Evolutionary conservation across 208 protist genomes (phyloP).

Genomic region (Vickermania spadyakhi): DNA sequence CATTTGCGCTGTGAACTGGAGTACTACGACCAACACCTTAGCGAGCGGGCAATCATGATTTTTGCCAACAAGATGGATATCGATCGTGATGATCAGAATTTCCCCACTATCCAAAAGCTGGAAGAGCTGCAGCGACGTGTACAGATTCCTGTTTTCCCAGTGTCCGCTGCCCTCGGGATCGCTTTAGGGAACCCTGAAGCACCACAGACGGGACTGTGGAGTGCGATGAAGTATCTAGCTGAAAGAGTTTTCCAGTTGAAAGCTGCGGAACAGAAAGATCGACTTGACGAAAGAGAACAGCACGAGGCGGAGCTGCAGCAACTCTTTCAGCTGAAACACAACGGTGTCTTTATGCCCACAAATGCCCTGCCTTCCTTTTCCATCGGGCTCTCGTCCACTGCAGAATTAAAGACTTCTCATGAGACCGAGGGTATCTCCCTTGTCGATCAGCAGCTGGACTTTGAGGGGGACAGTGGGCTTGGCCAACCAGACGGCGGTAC

Average conservation of each 20-base stretch:
- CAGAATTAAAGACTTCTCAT: conserved; percentile 1
- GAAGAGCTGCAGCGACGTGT: conserved; percentile 51
- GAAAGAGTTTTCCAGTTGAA: conserved; percentile 57
- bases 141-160: conserved; percentile 73
- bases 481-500: conserved; percentile 35
- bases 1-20: conserved; percentile 69
- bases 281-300: conserved; percentile 14
- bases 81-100: conserved; percentile 36
- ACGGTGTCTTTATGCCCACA: conserved; percentile 33
- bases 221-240: conserved; percentile 63
- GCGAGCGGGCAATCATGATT: conserved; percentile 64
- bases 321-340: conserved; percentile 62
- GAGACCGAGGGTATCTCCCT: conserved; percentile 19
- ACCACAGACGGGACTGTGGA: conserved; percentile 33
- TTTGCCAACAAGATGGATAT: conserved; percentile 91
- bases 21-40: conserved; percentile 75
- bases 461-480: conserved; percentile 44
- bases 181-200: conserved; percentile 34
- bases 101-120: conserved; percentile 35
- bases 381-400: too few species aligned
- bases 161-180: conserved; percentile 78
- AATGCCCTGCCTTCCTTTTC: too few species aligned
- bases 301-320: conserved; percentile 41
- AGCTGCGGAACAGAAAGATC: conserved; percentile 18
- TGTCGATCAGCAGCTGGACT: conserved; percentile 76